phyloP scores from a whole-genome alignment of 768 basidiomycete genomes.

The Podaxis sp. region DNA sequence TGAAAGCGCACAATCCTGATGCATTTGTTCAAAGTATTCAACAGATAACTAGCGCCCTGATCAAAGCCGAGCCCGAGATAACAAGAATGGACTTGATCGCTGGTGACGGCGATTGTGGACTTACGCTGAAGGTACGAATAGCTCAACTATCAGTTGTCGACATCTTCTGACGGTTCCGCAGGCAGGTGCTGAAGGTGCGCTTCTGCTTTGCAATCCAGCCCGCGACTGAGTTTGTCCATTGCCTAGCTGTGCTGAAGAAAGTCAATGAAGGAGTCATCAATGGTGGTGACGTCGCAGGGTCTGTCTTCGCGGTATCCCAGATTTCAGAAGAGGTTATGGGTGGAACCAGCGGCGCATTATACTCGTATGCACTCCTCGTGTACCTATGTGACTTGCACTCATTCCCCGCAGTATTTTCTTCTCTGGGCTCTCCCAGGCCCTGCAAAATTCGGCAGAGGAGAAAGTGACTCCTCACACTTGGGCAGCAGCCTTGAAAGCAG shows the following conservation, averaged over 20 bases:
- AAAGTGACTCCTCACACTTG: constrained; percentile 51
- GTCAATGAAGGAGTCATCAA: constrained; percentile 51
- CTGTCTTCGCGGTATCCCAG: constrained; percentile 64
- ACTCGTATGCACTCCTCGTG: constrained; percentile 57
- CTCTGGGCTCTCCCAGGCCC: constrained; percentile 75
- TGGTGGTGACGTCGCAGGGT: constrained; percentile 60
- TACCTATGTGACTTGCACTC: neutral
- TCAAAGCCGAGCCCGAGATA: constrained; percentile 82
- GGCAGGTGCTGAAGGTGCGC: constrained; percentile 68
- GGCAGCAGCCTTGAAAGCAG: constrained; percentile 51
- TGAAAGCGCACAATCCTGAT: constrained; percentile 35
- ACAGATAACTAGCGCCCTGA: constrained; percentile 60
- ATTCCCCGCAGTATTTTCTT: constrained; percentile 73
- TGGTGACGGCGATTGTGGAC: constrained; percentile 76
- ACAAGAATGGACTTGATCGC: constrained; percentile 89
- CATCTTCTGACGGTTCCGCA: constrained; percentile 12
- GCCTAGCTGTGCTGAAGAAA: constrained; percentile 55
- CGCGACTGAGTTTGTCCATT: neutral
- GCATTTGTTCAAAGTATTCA: constrained; percentile 52
- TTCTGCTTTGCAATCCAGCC: neutral
- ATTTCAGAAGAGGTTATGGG: constrained; percentile 85
- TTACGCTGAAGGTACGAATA: constrained; percentile 40
- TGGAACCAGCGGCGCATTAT: constrained; percentile 86
- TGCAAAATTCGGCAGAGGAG: constrained; percentile 37
- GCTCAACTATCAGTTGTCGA: neutral